Conservation (phyloP, 352 stramenopile species). For the Phytophthora nicotianae region DNA sequence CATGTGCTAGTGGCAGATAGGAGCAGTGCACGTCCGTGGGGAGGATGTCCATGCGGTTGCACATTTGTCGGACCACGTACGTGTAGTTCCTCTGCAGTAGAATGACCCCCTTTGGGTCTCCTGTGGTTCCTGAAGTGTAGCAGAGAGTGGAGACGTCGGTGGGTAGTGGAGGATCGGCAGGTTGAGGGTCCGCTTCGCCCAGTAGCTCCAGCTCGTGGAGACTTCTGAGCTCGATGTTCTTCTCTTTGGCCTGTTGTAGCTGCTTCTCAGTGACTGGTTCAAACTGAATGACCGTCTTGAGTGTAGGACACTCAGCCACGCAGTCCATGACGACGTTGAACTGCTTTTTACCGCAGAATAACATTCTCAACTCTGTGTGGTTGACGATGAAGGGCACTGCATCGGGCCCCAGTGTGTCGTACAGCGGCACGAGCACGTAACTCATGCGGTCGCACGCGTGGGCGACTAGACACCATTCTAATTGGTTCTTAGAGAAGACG, state of each 20-base stretch:
- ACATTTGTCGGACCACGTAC: slow-evolving; percentile 22
- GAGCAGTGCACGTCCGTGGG: slow-evolving; percentile 90
- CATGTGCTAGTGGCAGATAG: slow-evolving; percentile 96
- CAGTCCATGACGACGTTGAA: slow-evolving; percentile 47
- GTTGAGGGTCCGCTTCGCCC: slow-evolving; percentile 29
- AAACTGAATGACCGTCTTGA: slow-evolving; percentile 49
- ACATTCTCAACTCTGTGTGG: slow-evolving; percentile 53
- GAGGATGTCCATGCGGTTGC: slow-evolving; percentile 25
- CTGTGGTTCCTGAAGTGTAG: slow-evolving; percentile 94
- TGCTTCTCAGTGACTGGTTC: slow-evolving; percentile 41
- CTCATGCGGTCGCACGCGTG: slow-evolving; percentile 54
- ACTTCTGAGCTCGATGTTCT: slow-evolving; percentile 39
- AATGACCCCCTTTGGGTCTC: slow-evolving; percentile 94
- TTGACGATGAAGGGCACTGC: slow-evolving; percentile 60
- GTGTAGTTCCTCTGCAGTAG: slow-evolving; percentile 83
- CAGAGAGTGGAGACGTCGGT: slow-evolving; percentile 90
- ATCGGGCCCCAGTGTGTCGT: slow-evolving; percentile 61
- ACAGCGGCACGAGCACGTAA: slow-evolving; percentile 57
- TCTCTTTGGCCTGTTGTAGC: slow-evolving; percentile 16
- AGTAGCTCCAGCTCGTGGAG: slow-evolving; percentile 35
- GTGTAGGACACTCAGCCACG: slow-evolving; percentile 32
- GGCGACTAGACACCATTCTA: slow-evolving; percentile 49
- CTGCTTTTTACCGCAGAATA: slow-evolving; percentile 53
- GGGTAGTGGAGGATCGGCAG: slow-evolving; percentile 38
- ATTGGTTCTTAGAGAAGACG: slow-evolving; percentile 56